Evolutionary conservation across 192 early-diverging fungal genomes (phyloP).

Genomic region (Anaeromyces robustus): DNA sequence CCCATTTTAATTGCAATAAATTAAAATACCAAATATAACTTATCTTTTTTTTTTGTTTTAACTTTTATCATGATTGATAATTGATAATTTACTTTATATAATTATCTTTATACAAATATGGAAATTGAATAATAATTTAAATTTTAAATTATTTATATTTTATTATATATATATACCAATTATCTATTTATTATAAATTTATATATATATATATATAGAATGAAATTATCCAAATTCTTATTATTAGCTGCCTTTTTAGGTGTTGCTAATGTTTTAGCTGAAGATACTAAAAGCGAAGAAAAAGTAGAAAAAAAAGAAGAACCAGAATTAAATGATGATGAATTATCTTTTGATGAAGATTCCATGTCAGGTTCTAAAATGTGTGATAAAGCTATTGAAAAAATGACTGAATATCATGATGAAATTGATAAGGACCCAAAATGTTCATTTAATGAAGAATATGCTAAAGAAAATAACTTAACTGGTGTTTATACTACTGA

Average conservation of each 20-base stretch:
- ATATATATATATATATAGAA: no score
- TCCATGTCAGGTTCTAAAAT: background rate
- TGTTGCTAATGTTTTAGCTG: background rate
- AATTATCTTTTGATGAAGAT: background rate
- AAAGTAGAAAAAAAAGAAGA: background rate
- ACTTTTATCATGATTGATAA: no score
- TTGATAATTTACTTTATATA: no score
- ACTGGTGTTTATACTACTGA: background rate
- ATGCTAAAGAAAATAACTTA: background rate
- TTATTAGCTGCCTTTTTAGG: background rate
- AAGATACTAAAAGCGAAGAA: background rate
- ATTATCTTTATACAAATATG: no score
- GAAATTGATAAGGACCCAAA: background rate
- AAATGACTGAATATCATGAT: background rate
- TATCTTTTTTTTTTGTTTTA: no score
- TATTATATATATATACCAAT: no score
- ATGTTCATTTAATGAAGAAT: background rate
- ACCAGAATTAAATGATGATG: background rate
- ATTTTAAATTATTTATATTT: no score
- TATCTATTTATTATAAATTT: no score
- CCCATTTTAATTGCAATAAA: no score
- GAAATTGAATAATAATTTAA: no score
- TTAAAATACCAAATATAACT: no score
- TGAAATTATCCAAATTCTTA: background rate
- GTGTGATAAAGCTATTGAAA: background rate